These are phyloP conservation scores for Alternaria solani DNA, from an alignment of 2,329 filamentous ascomycete species.

Conservation along the genomic window DNA sequence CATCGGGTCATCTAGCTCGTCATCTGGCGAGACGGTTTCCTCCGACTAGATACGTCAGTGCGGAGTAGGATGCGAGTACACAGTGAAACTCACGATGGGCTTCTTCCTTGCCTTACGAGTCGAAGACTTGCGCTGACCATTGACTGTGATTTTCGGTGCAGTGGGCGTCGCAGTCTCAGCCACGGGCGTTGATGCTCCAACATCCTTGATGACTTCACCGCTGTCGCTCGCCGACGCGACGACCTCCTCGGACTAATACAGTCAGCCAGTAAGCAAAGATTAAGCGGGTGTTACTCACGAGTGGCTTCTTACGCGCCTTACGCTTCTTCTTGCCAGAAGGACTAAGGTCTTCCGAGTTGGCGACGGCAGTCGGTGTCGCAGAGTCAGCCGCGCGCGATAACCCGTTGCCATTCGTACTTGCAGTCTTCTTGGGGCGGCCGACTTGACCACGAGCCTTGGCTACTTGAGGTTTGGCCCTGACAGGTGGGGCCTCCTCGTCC, in stretches of 20 bases:
- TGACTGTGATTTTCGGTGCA: conserved; percentile 22
- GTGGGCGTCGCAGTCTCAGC: conserved; percentile 20
- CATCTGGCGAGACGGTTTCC: conserved; percentile 41
- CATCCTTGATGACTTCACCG: conserved; percentile 28
- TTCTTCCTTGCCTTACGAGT: conserved; percentile 41
- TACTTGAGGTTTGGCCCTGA: conserved; percentile 27
- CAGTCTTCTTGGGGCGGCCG: conserved; percentile 37
- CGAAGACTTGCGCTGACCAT: conserved; percentile 37
- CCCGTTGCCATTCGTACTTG: conserved; percentile 37
- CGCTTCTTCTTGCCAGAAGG: conserved; percentile 40
- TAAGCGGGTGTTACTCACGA: conserved; percentile 23
- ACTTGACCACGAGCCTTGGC: conserved; percentile 30
- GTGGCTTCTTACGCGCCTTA: conserved; percentile 39
- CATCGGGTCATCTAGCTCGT: conserved; percentile 38
- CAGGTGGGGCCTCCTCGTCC: conserved; percentile 34
- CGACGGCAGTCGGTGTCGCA: conserved; percentile 22
- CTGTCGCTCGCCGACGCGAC: conserved; percentile 41
- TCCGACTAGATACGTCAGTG: conserved; percentile 33
- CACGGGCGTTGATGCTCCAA: conserved; percentile 11
- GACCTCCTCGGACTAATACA: conserved; percentile 39
- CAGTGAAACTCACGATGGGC: conserved; percentile 35
- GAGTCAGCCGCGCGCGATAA: conserved; percentile 23
- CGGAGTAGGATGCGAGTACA: not conserved
- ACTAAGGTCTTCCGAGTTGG: conserved; percentile 32
- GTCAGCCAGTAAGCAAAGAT: conserved; percentile 18